These are phyloP conservation scores for Penstemon newberryi DNA, from an alignment of 257 asterid species.

Conservation along the genomic window DNA sequence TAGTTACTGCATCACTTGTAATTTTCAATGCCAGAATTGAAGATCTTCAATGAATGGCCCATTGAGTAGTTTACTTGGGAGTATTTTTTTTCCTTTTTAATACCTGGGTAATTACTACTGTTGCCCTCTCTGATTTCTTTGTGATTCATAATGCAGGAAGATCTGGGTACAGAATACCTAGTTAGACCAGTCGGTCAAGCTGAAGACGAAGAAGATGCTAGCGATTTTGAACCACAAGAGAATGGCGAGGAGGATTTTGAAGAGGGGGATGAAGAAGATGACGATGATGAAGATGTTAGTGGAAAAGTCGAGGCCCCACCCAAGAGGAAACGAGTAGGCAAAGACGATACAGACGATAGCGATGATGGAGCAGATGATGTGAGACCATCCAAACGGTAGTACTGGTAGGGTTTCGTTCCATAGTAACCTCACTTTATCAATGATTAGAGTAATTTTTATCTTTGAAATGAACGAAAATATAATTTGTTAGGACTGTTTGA, in stretches of 20 bases:
- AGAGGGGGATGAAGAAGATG: constrained; percentile 51
- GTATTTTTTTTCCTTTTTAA: too few species aligned
- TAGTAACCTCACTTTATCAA: constrained; percentile 24
- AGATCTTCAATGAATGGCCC: neutral
- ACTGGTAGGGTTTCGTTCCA: constrained; percentile 46
- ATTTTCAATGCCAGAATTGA: neutral
- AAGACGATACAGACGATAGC: constrained; percentile 55
- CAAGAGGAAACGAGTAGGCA: constrained; percentile 78
- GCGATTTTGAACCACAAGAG: constrained; percentile 84
- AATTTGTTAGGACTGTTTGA: constrained; percentile 22
- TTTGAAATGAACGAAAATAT: constrained; percentile 11
- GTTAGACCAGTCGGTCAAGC: constrained; percentile 72
- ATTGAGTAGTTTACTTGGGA: too few species aligned
- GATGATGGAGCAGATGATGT: constrained; percentile 72
- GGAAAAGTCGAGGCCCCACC: constrained; percentile 61
- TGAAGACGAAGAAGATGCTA: constrained; percentile 87
- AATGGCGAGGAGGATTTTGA: constrained; percentile 61
- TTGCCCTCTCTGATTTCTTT: too few species aligned
- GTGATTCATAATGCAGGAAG: constrained; percentile 45
- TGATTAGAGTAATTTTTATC: constrained; percentile 36
- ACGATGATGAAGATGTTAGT: constrained; percentile 42
- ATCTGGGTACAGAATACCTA: constrained; percentile 85
- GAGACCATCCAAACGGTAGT: constrained; percentile 83
- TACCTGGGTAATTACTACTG: too few species aligned
- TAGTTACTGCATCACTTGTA: neutral